Base-by-base conservation (phyloP, 2,329 filamentous ascomycete species). In the Botrytis hyacinthi region DNA sequence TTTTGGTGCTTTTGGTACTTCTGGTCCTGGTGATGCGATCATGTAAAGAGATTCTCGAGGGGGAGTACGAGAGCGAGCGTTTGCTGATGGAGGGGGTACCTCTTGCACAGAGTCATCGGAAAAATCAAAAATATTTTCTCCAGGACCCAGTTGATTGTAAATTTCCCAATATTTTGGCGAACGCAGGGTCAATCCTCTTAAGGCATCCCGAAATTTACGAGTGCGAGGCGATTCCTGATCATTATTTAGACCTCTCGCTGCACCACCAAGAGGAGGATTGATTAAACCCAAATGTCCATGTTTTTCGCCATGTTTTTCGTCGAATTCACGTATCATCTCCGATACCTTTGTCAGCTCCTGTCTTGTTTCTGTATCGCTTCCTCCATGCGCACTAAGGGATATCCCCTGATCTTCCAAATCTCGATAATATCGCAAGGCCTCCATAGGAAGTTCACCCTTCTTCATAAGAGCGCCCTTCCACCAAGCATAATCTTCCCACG, bases 131-230 rank as follows among this genome's bases (percentile, higher is more conserved):
- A 1, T 1, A 14, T n/a, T 0, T 4, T 12, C 48, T n/a, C 10
- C 22, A n/a, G 22, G 22, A 48, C 20, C 2, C 42, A 20, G 0
- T 20, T 0, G 8, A 22, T 46, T 9, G 44, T 46, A 46, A 10
- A 10, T 4, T 26, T 1, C 2, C 46, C 9, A 12, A 5, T 14
- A n/a, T n/a, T 14, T 10, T 22, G 10, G 4, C 9, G 4, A 2
- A 2, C 0, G 0, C 4, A 2, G 3, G 10, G 0, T 5, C 4
- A 51, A n/a, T 6, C 10, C 26, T n/a, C 0, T 2, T 3, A 16
- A 4, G 12, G 12, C 3, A 1, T 26, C 6, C 22, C 59, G 35
- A 37, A 5, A 0, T 37, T 14, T 61, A 26, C 22, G 59, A 35
- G 14, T 61, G 22, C 22, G 16, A 37, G 22, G 22, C 18, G 6